Base-by-base conservation (phyloP, 75 land plant genomes). In the Gnetum montanum region DNA sequence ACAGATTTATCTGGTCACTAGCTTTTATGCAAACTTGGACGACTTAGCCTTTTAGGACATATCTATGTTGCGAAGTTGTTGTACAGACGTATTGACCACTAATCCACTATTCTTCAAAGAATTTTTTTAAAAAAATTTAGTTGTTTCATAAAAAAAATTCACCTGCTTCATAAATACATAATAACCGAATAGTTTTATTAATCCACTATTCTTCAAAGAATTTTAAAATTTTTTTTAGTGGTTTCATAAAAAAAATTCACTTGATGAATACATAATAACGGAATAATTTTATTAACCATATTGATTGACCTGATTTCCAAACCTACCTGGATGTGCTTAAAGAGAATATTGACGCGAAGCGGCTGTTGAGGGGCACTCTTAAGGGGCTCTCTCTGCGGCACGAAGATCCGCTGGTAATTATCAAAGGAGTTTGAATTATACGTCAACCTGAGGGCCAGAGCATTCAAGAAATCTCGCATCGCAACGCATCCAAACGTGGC, bases 81-180 rank as follows among this genome's bases (percentile, higher is more conserved):
- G n/a, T n/a, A n/a, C n/a, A n/a, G n/a, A n/a, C n/a, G n/a, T n/a
- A n/a, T n/a, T n/a, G n/a, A n/a, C n/a, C n/a, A n/a, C n/a, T n/a
- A n/a, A n/a, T n/a, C n/a, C n/a, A n/a, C 78, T 70, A 47, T 75
- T 76, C 44, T 71, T 71, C 79, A 75, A 76, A 33, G 76, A 76
- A 41, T 76, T 75, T 10, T 75, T 76, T 54, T 76, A 75, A 31
- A 75, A 63, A 43, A 75, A 64, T 20, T 70, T 26, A 23, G 63
- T 74, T 19, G 58, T 74, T 15, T 74, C 63, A 13, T 26, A 38
- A 8, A 54, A 41, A 48, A 74, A 30, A 67, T 70, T 69, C 11
- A 19, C 52, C 77, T 74, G 73, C 24, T n/a, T n/a, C n/a, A n/a
- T n/a, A n/a, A n/a, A n/a, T n/a, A n/a, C n/a, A n/a, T n/a, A n/a